phyloP scores from a whole-genome alignment of 192 early-diverging fungal genomes.

The Coemansia sp. region DNA sequence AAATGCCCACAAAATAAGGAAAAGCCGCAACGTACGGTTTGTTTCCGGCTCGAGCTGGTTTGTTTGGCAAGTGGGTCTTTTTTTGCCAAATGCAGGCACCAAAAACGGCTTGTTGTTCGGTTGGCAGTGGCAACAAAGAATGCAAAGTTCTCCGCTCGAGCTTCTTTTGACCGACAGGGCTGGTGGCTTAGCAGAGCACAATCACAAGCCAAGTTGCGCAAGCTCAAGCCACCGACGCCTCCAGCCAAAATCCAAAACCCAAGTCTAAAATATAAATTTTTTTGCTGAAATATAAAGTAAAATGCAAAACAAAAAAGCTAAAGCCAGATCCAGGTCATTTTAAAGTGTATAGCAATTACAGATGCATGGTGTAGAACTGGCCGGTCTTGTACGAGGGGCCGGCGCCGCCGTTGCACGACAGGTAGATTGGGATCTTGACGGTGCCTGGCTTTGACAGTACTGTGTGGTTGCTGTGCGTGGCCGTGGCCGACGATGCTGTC shows the following conservation, averaged over 20 bases:
- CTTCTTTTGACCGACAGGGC: too few relatives aligned
- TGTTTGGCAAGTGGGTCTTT: too few relatives aligned
- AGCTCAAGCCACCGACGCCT: background rate
- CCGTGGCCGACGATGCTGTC: constrained; percentile 37
- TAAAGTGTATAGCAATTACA: constrained; percentile 9
- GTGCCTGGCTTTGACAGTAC: background rate
- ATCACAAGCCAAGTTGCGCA: background rate
- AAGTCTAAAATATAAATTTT: background rate
- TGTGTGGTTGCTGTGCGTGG: constrained; percentile 20
- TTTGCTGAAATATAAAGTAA: background rate
- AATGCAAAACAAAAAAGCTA: background rate
- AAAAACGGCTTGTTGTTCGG: too few relatives aligned
- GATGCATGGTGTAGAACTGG: constrained; percentile 48
- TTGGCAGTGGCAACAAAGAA: too few relatives aligned
- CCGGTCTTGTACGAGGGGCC: constrained; percentile 53
- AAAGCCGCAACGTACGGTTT: too few relatives aligned
- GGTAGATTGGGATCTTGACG: constrained; percentile 41
- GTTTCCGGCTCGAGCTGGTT: too few relatives aligned
- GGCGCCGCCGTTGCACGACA: constrained; percentile 44
- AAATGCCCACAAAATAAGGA: too few relatives aligned
- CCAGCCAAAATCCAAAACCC: background rate
- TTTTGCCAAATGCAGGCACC: too few relatives aligned
- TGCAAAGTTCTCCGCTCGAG: too few relatives aligned
- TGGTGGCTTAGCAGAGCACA: too few relatives aligned
- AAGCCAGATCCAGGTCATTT: background rate